Evolutionary conservation across 1,284 basidiomycete species (phyloP).

Genomic region (Ustilago trichophora): DNA sequence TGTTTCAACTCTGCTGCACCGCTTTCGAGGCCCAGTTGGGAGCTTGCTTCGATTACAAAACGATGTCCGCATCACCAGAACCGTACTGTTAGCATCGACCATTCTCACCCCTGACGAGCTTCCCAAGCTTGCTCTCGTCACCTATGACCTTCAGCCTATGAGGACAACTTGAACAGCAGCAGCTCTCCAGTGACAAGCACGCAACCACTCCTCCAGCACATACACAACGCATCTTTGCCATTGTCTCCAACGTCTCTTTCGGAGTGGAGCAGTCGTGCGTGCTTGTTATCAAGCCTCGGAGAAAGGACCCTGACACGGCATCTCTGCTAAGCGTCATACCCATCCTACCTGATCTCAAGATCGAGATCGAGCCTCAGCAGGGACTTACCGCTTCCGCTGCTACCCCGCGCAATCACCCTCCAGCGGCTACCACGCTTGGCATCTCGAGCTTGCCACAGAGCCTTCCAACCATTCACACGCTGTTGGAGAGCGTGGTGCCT

Average conservation of each 20-base stretch:
- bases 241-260: slow-evolving; percentile 40
- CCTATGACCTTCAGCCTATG: slow-evolving; percentile 6
- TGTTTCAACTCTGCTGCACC: no score
- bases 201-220: slow-evolving; percentile 1
- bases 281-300: slow-evolving; percentile 38
- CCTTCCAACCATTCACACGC: slow-evolving; percentile 27
- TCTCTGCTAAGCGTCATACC: slow-evolving; percentile 29
- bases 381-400: slow-evolving; percentile 20
- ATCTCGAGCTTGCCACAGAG: slow-evolving; percentile 19
- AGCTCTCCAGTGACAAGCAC: no score
- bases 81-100: slow-evolving; percentile 45
- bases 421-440: slow-evolving; percentile 15
- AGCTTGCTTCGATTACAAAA: background rate
- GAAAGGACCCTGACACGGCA: slow-evolving; percentile 24
- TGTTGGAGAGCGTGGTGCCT: slow-evolving; percentile 23
- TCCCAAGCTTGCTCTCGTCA: slow-evolving; percentile 45
- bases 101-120: slow-evolving; percentile 42
- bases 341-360: slow-evolving; percentile 35
- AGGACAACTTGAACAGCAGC: background rate
- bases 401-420: slow-evolving; percentile 12
- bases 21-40: no score
- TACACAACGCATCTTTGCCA: slow-evolving; percentile 42
- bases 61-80: slow-evolving; percentile 24
- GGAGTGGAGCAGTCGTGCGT: slow-evolving; percentile 39
- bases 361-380: slow-evolving; percentile 34